These are phyloP conservation scores for Monilinia aucupariae DNA, from an alignment of 2,329 filamentous ascomycete species.

Conservation along the genomic window DNA sequence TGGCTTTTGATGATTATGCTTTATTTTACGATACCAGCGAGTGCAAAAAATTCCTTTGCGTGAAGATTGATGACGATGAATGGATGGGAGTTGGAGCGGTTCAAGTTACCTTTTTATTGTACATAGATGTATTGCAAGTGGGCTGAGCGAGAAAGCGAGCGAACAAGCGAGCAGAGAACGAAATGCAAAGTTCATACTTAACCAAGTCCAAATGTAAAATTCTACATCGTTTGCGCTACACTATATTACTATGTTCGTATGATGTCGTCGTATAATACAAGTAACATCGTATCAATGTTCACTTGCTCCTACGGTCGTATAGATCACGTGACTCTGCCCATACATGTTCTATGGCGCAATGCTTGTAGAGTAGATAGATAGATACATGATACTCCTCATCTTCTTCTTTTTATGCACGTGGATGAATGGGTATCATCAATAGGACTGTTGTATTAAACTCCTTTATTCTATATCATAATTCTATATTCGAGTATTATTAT, in stretches of 20 bases:
- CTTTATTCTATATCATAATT: no score
- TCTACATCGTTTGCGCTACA: neutral
- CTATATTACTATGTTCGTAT: no score
- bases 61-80: neutral
- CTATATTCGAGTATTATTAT: no score
- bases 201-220: neutral
- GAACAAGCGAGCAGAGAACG: neutral
- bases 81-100: neutral
- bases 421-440: neutral
- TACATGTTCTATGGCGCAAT: no score
- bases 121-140: constrained; percentile 6
- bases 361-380: no score
- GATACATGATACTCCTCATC: no score
- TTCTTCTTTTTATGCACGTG: constrained; percentile 6
- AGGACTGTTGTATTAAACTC: no score
- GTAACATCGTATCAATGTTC: no score
- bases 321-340: no score
- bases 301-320: no score
- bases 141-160: neutral
- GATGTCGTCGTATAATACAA: no score
- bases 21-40: constrained; percentile 20
- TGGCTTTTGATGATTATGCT: constrained; percentile 9
- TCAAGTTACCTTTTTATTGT: neutral
- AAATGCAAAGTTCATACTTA: neutral
- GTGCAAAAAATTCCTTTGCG: neutral